Base-by-base conservation (phyloP, 495 filamentous ascomycete genomes). In the Aspergillus hancockii region DNA sequence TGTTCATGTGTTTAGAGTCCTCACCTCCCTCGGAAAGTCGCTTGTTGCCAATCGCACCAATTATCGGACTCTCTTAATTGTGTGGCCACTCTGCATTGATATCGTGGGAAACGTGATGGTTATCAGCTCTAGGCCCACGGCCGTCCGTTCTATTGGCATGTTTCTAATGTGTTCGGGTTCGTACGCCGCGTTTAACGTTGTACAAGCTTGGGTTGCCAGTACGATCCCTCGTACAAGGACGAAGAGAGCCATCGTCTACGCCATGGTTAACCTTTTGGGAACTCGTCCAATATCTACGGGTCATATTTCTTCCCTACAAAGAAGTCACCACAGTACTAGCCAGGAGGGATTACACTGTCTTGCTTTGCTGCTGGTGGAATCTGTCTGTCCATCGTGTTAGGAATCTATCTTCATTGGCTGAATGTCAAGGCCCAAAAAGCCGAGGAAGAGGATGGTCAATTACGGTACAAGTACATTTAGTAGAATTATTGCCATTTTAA, bases 41-140 rank as follows among this genome's bases (percentile, higher is more conserved):
- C 46, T 64, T 86, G 90, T 70, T 30, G 63, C 65, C 3, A 89
- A 83, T 67, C 70, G 90, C 43, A 82, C 81, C 54, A 74, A 76
- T 34, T 47, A 56, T 30, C 54, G 59, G 8, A 59, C 55, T 6
- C 43, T 58, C 19, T 25, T 64, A n/a, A 67, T 62, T 50, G 51
- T 52, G n/a, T 64, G 56, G 57, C 60, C 59, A 19, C 58, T 58
- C 0, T 49, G 59, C 14, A 32, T 63, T 2, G 56, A 65, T 22
- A 61, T 65, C 19, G 32, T 63, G 19, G 65, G 66, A 2, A 68
- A 63, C 31, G 53, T 63, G 16, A 55, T 63, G 57, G 62, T 63
- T 13, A 65, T 65, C 9, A 54, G 56, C 4, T 61, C 60, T n/a
- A 30, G 8, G 22, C 47, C 50, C n/a, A 69, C 63, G 3, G 66